Evolutionary conservation across 129 eudicot genomes (phyloP), one percentile per base, ranked within the genome.

Genomic region (Apium graveolens): DNA sequence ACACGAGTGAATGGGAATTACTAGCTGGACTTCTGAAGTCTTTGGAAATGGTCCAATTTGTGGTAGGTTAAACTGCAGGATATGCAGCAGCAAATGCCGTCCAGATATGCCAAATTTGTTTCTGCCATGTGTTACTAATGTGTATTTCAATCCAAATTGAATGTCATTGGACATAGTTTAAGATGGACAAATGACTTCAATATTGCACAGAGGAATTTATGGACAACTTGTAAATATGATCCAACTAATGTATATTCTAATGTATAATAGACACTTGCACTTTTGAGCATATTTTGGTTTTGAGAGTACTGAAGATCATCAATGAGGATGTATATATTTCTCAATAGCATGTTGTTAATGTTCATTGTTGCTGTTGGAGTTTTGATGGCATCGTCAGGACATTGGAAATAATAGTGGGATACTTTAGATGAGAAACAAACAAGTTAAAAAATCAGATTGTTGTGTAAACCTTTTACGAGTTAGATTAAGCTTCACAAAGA

Each of bases 1-100:
- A 91, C 20, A 97, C 97, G 37, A 78, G 98, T 84, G 90, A 89
- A 11, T 91, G 96, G 98, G 98, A 97, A 18, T 65, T 91, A 65
- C 29, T 87, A 75, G 98, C 98, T 41, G 98, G 98, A 12, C 77
- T 95, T 80, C 69, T 95, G n/a, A 71, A 91, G 98, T 49, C 5
- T 91, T 91, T 65, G 97, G 98, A 9, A 93, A 93, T 38, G 98
- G 96, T n/a, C 34, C 97, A 93, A 76, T 93, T 93, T 69, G 86
- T 93, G 91, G 97, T 93, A 45, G 98, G 98, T 29, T 91, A 93
- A 87, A 93, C 96, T 24, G 98, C 96, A 72, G 97, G 98, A 74
- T 93, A 93, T 85, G 98, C 98, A 70, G 96, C 98, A 45, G 98
- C 98, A 37, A 96, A 91, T 85, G 93, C 97, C 27, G 97, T 91